A percentile compares a stretch with the other conserved stretches of the same genome.
These are phyloP conservation scores for Scedosporium minutisporum DNA, from an alignment of 2,329 filamentous ascomycete species.

Conservation along the genomic window DNA sequence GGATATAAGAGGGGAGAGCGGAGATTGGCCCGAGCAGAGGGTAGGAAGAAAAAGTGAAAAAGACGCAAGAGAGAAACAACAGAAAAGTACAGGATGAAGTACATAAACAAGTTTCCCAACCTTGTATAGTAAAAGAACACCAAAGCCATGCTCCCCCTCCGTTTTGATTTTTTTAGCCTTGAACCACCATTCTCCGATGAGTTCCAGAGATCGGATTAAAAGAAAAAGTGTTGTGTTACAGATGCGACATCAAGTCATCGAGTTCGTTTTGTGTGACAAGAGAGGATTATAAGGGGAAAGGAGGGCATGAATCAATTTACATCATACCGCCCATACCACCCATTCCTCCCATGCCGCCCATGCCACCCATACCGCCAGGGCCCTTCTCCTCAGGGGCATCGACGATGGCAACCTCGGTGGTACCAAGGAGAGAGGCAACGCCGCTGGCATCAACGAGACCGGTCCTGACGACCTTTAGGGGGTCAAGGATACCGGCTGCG, in stretches of 20 bases:
- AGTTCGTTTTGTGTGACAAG: neutral
- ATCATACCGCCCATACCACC: slow-evolving; percentile 36
- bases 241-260: slow-evolving; percentile 4
- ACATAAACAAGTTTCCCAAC: neutral
- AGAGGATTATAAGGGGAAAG: neutral
- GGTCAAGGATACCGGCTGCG: slow-evolving; percentile 88
- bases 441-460: slow-evolving; percentile 90
- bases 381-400: slow-evolving; percentile 93
- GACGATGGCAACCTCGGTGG: slow-evolving; percentile 95
- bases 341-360: slow-evolving; percentile 59
- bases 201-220: slow-evolving; percentile 8
- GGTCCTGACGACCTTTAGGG: slow-evolving; percentile 98
- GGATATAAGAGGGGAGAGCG: neutral
- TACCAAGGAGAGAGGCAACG: slow-evolving; percentile 93
- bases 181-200: slow-evolving; percentile 1
- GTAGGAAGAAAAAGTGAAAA: neutral
- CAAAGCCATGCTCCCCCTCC: slow-evolving; percentile 4
- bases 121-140: slow-evolving; percentile 5
- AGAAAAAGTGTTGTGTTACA: slow-evolving; percentile 6
- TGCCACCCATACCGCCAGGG: slow-evolving; percentile 55
- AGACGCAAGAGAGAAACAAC: neutral
- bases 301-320: slow-evolving; percentile 13
- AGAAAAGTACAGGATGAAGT: neutral
- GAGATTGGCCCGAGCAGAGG: slow-evolving; percentile 2
- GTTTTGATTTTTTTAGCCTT: neutral